Evolutionary conservation across 2,329 filamentous ascomycete species (phyloP).

Genomic region (Thelonectria blattea): DNA sequence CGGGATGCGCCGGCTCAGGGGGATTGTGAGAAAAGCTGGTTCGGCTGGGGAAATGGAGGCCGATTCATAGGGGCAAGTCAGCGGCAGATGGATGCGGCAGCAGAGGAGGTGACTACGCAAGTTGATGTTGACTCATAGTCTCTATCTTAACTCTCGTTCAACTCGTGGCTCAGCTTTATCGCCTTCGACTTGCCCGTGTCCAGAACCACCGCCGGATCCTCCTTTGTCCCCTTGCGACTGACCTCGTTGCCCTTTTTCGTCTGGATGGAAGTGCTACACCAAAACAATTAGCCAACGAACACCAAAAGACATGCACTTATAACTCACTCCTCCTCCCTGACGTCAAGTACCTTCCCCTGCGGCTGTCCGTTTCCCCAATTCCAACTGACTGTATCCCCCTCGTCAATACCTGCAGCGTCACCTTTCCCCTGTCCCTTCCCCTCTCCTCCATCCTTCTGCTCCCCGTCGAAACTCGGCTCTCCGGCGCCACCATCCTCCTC

Average conservation of each 20-base stretch:
- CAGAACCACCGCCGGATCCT: constrained; percentile 52
- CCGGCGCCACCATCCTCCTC: constrained; percentile 29
- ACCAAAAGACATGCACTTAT: no score
- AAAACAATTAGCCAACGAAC: background rate
- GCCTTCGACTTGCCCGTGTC: constrained; percentile 52
- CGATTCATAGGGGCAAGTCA: background rate
- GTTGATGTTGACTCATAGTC: background rate
- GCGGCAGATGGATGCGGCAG: background rate
- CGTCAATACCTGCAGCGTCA: constrained; percentile 32
- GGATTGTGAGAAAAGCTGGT: background rate
- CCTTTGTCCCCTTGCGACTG: constrained; percentile 46
- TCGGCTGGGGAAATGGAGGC: background rate
- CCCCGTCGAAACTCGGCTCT: constrained; percentile 17
- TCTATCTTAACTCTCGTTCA: constrained; percentile 35
- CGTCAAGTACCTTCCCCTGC: constrained; percentile 51
- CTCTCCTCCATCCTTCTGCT: constrained; percentile 17
- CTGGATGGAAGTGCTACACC: constrained; percentile 34
- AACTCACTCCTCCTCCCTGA: constrained; percentile 50
- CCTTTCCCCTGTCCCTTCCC: background rate
- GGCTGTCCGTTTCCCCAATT: constrained; percentile 53
- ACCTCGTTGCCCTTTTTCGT: constrained; percentile 52
- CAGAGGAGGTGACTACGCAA: background rate
- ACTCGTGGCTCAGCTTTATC: constrained; percentile 49
- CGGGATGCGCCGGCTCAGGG: background rate
- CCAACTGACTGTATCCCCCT: constrained; percentile 54